Evolutionary conservation across 768 basidiomycete genomes (phyloP), one percentile per base, ranked within the genome.

Genomic region (Leccinum boreale): DNA sequence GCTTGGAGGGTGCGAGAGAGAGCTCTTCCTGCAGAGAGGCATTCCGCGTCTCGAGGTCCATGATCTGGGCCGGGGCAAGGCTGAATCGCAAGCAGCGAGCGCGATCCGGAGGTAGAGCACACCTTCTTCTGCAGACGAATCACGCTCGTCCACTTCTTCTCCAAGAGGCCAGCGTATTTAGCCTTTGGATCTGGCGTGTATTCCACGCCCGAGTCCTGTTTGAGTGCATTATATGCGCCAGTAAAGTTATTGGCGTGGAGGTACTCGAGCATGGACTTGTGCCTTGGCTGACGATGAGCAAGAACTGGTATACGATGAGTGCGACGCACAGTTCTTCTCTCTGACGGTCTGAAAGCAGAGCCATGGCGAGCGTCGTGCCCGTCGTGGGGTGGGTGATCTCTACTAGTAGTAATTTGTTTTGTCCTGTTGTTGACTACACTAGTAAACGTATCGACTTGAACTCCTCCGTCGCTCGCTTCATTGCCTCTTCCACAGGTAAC

Each of bases 101-200:
- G 58, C 19, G 48, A 12, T 10, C 10, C 23, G 19, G 28, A n/a
- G n/a, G 49, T 17, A 39, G 12, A 11, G 49, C 49, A 19, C 46
- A 89, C 93, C 86, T 95, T 96, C 81, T 95, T 92, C 78, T 98
- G 95, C 70, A 98, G 74, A 63, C 95, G 83, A 58, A 98, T 95
- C 33, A 97, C 93, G 68, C 89, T 92, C 50, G 92, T 96, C 95
- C 95, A 98, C 74, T 98, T 98, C 86, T 96, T 96, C 78, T 93
- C 95, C 59, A 98, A 75, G 56, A 98, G 75, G 1, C 94, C 94
- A 2, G 86, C 85, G 66, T 86, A 89, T 71, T 91, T 89, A 52
- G 92, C 85, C 70, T 90, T 93, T 23, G 92, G 85, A 77, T 96
- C 94, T 15, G 90, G 90, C 4, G 81, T 79, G 70, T 89, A 90